phyloP scores from a whole-genome alignment of 2,329 filamentous ascomycete genomes.

The Talaromyces funiculosus region DNA sequence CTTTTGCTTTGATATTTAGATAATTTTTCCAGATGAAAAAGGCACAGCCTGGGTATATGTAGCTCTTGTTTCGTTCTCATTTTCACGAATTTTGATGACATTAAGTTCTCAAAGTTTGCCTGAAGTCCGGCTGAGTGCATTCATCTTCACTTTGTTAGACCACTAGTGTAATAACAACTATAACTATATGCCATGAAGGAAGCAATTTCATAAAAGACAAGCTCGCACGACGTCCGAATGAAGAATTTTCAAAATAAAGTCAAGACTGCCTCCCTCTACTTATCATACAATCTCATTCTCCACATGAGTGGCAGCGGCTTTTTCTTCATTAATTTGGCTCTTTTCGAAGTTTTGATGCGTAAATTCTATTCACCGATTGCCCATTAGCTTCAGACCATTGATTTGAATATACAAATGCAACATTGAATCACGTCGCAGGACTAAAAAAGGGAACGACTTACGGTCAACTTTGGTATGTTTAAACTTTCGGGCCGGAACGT shows the following conservation, averaged over 20 bases:
- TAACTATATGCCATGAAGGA: background rate
- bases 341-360: slow-evolving; percentile 3
- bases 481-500: slow-evolving; percentile 68
- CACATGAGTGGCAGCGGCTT: background rate
- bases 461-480: slow-evolving; percentile 49
- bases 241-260: background rate
- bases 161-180: background rate
- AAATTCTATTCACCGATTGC: background rate
- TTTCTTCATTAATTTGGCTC: background rate
- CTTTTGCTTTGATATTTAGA: background rate
- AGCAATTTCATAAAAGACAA: background rate
- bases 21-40: background rate
- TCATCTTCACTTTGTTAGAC: background rate
- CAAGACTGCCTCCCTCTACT: background rate
- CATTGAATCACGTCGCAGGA: background rate
- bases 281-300: slow-evolving; percentile 1
- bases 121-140: background rate
- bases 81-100: background rate
- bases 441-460: background rate
- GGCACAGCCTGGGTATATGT: background rate
- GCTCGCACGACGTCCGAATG: too few relatives aligned
- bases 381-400: background rate
- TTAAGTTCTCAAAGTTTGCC: background rate
- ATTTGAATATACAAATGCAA: too few relatives aligned
- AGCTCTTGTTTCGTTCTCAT: background rate